A percentile compares a stretch with the other conserved stretches of the same genome.
Evolutionary conservation across 768 basidiomycete genomes (phyloP).

Genomic region (Lactifluus hygrophoroides): DNA sequence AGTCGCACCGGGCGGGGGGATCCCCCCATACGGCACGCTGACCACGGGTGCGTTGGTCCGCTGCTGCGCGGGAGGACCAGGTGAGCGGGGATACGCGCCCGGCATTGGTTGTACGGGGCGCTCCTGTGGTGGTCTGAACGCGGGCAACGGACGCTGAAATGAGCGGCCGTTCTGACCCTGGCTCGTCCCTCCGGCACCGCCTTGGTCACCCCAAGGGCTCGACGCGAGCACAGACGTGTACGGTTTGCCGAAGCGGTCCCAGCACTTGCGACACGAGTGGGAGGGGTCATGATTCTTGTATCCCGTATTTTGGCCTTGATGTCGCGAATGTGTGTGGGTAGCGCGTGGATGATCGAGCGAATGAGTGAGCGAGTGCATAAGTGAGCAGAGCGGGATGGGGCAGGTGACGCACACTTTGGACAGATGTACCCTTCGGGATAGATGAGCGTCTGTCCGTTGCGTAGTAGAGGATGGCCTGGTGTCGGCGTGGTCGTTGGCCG

Average conservation of each 20-base stretch:
- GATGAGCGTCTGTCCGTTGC: conserved; percentile 52
- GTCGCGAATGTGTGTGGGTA: not conserved
- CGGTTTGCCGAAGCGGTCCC: conserved; percentile 56
- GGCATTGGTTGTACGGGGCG: not conserved
- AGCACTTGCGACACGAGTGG: conserved; percentile 65
- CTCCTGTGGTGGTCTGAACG: conserved; percentile 14
- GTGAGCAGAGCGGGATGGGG: not conserved
- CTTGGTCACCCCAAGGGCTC: conserved; percentile 32
- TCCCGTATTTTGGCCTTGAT: conserved; percentile 61
- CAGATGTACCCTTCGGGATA: conserved; percentile 61
- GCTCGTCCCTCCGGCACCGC: not conserved
- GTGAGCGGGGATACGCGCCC: not conserved
- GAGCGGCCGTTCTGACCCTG: conserved; percentile 3
- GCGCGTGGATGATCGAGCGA: not conserved
- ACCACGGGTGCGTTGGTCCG: not conserved
- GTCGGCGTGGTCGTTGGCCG: conserved; percentile 55
- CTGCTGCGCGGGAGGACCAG: too few relatives aligned
- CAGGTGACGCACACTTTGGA: conserved; percentile 47
- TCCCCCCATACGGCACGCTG: conserved; percentile 21
- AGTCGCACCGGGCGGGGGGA: conserved; percentile 35
- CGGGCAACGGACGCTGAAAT: conserved; percentile 20
- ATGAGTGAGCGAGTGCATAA: not conserved
- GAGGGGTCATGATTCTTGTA: conserved; percentile 62
- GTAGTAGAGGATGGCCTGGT: conserved; percentile 60
- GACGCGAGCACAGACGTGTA: conserved; percentile 56